Conservation (phyloP, 495 filamentous ascomycete species). For the Hypoxylon fuscum region DNA sequence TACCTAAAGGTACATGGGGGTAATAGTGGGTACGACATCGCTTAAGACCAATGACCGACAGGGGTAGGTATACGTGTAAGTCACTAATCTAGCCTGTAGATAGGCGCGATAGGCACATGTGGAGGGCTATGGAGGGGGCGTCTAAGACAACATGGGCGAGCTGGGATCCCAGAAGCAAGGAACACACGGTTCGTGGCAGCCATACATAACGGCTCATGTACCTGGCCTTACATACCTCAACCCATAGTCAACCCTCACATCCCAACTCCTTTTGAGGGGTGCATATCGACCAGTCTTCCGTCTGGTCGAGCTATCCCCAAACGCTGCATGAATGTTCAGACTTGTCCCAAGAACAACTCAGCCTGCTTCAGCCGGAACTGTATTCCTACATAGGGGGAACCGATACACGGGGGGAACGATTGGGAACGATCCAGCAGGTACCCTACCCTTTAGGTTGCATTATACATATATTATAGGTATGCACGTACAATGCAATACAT, state of each 20-base stretch:
- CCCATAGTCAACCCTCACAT: background rate
- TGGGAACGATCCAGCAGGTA: constrained; percentile 13
- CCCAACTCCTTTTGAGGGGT: background rate
- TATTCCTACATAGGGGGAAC: background rate
- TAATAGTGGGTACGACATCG: constrained; percentile 6
- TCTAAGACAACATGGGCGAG: constrained; percentile 1
- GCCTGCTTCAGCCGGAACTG: background rate
- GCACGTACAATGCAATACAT: too few relatives aligned
- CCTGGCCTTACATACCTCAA: background rate
- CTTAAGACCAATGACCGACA: constrained; percentile 21
- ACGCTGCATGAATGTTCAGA: constrained; percentile 1
- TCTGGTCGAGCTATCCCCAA: constrained; percentile 8
- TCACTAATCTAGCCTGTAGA: constrained; percentile 30
- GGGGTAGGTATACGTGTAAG: constrained; percentile 32
- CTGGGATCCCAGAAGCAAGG: constrained; percentile 25
- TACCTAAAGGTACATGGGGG: constrained; percentile 14
- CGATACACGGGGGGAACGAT: background rate
- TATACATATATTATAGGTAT: background rate
- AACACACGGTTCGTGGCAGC: constrained; percentile 14
- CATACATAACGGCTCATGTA: constrained; percentile 1
- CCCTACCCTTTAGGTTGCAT: constrained; percentile 14
- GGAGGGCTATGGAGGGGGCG: constrained; percentile 7
- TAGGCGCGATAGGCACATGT: constrained; percentile 40
- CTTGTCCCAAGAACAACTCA: constrained; percentile 11
- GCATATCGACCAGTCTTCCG: constrained; percentile 1